Conservation (phyloP, 345 rosid species). For the Mallotus nudiflorus region DNA sequence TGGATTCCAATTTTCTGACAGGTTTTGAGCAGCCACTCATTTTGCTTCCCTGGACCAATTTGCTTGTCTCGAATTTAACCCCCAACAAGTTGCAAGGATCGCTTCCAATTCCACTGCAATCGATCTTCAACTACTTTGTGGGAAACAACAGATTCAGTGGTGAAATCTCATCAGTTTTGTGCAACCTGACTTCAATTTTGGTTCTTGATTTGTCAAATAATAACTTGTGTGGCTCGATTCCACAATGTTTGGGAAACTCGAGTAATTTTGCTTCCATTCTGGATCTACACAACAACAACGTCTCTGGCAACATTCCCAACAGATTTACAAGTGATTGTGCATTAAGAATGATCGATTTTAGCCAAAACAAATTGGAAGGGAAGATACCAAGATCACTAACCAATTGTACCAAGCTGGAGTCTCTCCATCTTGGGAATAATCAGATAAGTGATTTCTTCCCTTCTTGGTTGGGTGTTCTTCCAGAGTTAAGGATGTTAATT, state of each 20-base stretch:
- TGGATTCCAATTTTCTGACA: too few relatives aligned
- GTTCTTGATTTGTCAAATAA: too few relatives aligned
- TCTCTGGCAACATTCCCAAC: neutral
- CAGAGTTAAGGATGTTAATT: neutral
- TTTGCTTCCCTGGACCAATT: neutral
- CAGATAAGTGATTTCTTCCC: constrained; percentile 6
- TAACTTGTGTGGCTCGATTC: too few relatives aligned
- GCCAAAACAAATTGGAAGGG: constrained; percentile 16
- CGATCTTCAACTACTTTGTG: neutral
- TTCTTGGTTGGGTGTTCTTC: constrained; percentile 1
- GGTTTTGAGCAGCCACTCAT: neutral
- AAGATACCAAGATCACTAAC: constrained; percentile 14
- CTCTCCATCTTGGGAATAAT: constrained; percentile 10
- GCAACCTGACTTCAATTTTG: too few relatives aligned
- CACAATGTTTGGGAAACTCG: too few relatives aligned
- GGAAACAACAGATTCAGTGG: constrained; percentile 1
- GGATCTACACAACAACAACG: neutral
- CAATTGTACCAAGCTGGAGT: neutral
- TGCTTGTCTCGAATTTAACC: neutral
- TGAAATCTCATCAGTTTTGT: neutral
- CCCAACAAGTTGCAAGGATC: constrained; percentile 5
- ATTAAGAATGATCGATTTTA: neutral
- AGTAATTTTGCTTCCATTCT: neutral
- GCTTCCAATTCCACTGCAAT: constrained; percentile 8
- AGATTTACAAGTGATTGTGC: neutral